Conservation (phyloP, 192 early-diverging fungal species). For the Umbelopsis sp. region DNA sequence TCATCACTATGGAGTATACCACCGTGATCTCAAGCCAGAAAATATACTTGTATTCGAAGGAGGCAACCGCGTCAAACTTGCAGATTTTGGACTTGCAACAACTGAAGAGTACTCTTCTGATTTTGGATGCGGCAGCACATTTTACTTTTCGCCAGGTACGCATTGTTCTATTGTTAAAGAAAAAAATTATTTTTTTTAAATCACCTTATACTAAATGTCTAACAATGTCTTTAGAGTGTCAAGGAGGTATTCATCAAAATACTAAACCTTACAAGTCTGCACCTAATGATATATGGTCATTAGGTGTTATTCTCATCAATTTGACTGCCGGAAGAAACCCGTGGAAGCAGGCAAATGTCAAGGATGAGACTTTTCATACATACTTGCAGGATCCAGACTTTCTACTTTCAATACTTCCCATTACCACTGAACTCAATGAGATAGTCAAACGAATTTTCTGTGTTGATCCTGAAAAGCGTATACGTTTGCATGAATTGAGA, state of each 20-base stretch:
- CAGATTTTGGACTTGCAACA: slow-evolving; percentile 94
- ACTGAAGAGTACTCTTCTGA: slow-evolving; percentile 75
- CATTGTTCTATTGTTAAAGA: neutral
- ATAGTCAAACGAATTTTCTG: slow-evolving; percentile 77
- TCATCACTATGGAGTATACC: slow-evolving; percentile 77
- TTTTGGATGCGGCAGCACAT: slow-evolving; percentile 85
- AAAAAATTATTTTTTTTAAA: neutral
- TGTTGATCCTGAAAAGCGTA: slow-evolving; percentile 64
- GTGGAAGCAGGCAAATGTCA: slow-evolving; percentile 68
- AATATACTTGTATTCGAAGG: slow-evolving; percentile 67
- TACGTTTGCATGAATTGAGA: slow-evolving; percentile 44
- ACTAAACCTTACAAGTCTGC: slow-evolving; percentile 56
- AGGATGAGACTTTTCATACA: slow-evolving; percentile 81
- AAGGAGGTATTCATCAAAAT: slow-evolving; percentile 52
- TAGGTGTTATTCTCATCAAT: slow-evolving; percentile 91
- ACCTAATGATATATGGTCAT: slow-evolving; percentile 86
- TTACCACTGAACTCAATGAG: slow-evolving; percentile 68
- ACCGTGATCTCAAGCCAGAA: slow-evolving; percentile 91
- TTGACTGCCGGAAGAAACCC: slow-evolving; percentile 83
- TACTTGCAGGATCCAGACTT: slow-evolving; percentile 65
- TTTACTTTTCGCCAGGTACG: slow-evolving; percentile 58
- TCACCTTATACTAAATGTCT: neutral
- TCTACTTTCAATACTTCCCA: slow-evolving; percentile 64
- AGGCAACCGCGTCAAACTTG: slow-evolving; percentile 75
- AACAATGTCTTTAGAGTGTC: slow-evolving; percentile 54